These are phyloP conservation scores for Rhodotorula babjevae DNA, from an alignment of 768 basidiomycete genomes.

Conservation along the genomic window DNA sequence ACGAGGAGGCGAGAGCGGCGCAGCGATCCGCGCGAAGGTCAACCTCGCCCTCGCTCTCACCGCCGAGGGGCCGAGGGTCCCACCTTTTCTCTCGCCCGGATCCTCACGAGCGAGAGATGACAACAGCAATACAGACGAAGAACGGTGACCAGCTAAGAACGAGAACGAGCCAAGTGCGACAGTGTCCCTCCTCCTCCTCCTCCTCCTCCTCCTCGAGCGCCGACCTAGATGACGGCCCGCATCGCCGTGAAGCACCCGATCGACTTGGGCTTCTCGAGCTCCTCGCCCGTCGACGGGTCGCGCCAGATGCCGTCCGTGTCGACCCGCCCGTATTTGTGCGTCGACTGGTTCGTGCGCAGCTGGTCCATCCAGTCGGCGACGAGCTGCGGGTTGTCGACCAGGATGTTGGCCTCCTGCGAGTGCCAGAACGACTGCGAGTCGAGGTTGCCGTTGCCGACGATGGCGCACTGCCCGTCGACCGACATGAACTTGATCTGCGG, in stretches of 20 bases:
- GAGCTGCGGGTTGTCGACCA: constrained; percentile 58
- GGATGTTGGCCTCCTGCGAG: constrained; percentile 63
- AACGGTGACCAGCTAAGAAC: not conserved
- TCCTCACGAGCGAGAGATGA: not conserved
- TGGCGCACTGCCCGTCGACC: constrained; percentile 62
- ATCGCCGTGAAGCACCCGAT: constrained; percentile 29
- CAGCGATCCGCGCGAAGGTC: not conserved
- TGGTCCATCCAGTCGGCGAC: constrained; percentile 59
- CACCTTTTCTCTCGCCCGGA: not conserved
- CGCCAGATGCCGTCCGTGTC: constrained; percentile 59
- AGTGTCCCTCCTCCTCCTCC: not conserved
- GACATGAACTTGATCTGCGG: constrained; percentile 59
- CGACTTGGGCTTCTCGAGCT: constrained; percentile 42
- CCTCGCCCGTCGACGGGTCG: constrained; percentile 52
- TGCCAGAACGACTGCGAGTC: constrained; percentile 65
- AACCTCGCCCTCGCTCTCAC: not conserved
- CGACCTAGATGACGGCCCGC: constrained; percentile 30
- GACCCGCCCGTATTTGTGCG: constrained; percentile 54
- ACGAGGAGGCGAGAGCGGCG: not conserved
- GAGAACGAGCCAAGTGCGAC: not conserved
- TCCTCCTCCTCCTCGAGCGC: too few relatives aligned
- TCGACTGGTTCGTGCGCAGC: constrained; percentile 57
- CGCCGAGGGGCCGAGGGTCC: not conserved
- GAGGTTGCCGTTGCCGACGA: constrained; percentile 63
- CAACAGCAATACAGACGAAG: not conserved